A percentile compares a stretch with the other conserved stretches of the same genome.
Evolutionary conservation across 352 stramenopile species (phyloP).

Genomic region (Phytophthora pistaciae): DNA sequence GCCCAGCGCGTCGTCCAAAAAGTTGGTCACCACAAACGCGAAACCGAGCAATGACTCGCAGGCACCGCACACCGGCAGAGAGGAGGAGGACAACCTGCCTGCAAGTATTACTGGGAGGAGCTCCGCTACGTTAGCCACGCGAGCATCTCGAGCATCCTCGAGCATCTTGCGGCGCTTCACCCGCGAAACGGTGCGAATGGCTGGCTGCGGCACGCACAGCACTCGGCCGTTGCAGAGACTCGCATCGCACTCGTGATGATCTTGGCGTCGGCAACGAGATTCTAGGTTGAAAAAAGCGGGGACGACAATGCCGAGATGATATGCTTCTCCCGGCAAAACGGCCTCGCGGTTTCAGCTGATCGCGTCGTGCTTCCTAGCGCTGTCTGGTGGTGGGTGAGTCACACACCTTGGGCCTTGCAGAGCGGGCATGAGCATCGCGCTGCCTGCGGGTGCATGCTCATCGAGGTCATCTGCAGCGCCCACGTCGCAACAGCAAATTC

Average conservation of each 20-base stretch:
- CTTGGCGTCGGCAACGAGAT: background rate
- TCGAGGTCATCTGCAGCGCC: background rate
- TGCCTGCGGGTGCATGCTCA: background rate
- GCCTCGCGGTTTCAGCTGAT: background rate
- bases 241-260: background rate
- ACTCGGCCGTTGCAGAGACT: background rate
- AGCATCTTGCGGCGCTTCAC: background rate
- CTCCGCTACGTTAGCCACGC: background rate
- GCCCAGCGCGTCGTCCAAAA: too few species aligned
- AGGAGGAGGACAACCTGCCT: too few species aligned
- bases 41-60: background rate
- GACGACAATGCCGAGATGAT: background rate
- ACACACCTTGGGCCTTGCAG: background rate
- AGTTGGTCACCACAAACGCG: too few species aligned
- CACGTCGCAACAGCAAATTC: background rate
- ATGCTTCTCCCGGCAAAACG: constrained; percentile 9
- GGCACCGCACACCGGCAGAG: background rate
- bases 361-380: background rate
- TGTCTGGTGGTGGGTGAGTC: background rate
- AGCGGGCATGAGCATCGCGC: background rate
- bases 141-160: background rate
- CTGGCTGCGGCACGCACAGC: background rate
- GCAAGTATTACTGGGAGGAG: background rate
- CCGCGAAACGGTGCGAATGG: background rate
- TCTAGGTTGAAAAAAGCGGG: background rate